phyloP scores from a whole-genome alignment of 2,329 filamentous ascomycete genomes.

The Aspergillus transmontanensis region DNA sequence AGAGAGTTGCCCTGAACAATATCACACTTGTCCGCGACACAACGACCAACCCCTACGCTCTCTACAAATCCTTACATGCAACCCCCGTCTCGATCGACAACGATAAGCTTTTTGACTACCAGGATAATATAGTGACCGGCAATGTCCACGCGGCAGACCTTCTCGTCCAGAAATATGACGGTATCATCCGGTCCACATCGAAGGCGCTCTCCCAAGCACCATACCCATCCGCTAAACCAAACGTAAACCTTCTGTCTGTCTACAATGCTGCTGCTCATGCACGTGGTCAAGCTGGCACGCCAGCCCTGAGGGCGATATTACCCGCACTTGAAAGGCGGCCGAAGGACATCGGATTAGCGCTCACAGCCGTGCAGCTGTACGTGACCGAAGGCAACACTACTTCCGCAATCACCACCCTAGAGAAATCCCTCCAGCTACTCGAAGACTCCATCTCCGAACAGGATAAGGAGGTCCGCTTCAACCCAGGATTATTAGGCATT shows the following conservation, averaged over 20 bases:
- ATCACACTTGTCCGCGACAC: conserved; percentile 51
- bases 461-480: conserved; percentile 72
- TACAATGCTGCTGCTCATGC: conserved; percentile 76
- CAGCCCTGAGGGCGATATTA: conserved; percentile 69
- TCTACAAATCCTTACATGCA: conserved; percentile 59
- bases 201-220: conserved; percentile 52
- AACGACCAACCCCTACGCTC: conserved; percentile 58
- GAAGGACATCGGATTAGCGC: conserved; percentile 75
- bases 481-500: conserved; percentile 81
- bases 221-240: conserved; percentile 52
- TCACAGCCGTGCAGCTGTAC: conserved; percentile 82
- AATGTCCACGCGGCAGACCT: conserved; percentile 61
- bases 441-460: conserved; percentile 61
- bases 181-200: conserved; percentile 58
- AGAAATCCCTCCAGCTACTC: conserved; percentile 72
- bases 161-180: conserved; percentile 62
- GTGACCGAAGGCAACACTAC: conserved; percentile 70
- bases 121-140: conserved; percentile 55
- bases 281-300: conserved; percentile 60
- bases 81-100: conserved; percentile 49
- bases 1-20: conserved; percentile 64
- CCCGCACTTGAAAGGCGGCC: conserved; percentile 73
- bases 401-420: conserved; percentile 73
- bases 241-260: conserved; percentile 60
- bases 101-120: conserved; percentile 62